Evolutionary conservation across 495 filamentous ascomycete species (phyloP).

Genomic region (Lasiosphaeris hirsuta): DNA sequence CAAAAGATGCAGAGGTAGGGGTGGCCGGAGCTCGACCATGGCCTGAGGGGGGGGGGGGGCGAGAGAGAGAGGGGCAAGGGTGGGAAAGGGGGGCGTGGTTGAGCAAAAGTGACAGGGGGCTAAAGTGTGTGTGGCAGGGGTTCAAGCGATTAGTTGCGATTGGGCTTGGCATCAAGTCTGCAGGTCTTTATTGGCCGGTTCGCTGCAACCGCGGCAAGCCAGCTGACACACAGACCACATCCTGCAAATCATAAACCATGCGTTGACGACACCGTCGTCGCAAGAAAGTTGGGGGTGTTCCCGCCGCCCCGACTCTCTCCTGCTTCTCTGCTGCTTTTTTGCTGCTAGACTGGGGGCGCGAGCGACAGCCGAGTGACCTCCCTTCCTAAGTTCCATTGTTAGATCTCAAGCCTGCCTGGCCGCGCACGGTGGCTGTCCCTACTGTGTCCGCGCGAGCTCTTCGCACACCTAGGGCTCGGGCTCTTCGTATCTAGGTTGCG

Average conservation of each 20-base stretch:
- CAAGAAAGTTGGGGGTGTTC: background rate
- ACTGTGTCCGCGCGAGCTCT: no score
- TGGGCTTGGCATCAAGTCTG: conserved; percentile 21
- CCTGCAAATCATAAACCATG: conserved; percentile 30
- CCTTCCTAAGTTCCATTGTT: no score
- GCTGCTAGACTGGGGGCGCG: no score
- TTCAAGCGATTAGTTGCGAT: conserved; percentile 25
- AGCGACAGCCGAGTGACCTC: no score
- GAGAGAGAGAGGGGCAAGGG: conserved; percentile 16
- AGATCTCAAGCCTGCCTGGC: no score
- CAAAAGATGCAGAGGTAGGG: conserved; percentile 5
- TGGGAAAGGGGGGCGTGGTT: conserved; percentile 12
- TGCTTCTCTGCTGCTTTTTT: no score
- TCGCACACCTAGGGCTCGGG: no score
- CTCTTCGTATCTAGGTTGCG: background rate
- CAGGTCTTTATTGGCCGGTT: conserved; percentile 18
- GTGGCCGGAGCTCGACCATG: conserved; percentile 18
- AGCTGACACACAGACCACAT: conserved; percentile 31
- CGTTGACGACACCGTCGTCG: conserved; percentile 18
- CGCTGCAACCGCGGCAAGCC: conserved; percentile 23
- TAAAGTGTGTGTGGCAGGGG: conserved; percentile 20
- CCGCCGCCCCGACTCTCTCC: background rate
- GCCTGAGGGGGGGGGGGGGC: conserved; percentile 15
- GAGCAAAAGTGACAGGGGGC: conserved; percentile 9
- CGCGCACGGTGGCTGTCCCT: no score